phyloP scores from a whole-genome alignment of 306 rosid genomes.

The Prunus mongolica region DNA sequence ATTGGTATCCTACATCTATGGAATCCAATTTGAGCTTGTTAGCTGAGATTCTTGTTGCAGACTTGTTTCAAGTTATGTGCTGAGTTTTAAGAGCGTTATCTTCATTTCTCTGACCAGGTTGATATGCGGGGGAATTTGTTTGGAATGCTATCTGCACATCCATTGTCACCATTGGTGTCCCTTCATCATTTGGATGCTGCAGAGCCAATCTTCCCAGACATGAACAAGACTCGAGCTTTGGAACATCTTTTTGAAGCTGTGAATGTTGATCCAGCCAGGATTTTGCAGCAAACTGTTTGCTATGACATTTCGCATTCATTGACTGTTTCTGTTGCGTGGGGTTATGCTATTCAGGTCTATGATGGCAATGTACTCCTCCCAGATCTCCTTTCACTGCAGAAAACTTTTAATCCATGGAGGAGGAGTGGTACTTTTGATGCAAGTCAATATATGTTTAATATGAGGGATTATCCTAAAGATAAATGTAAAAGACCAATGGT shows the following conservation, averaged over 20 bases:
- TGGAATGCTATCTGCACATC: constrained; percentile 81
- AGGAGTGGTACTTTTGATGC: constrained; percentile 48
- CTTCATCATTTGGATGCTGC: constrained; percentile 85
- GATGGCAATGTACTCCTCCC: constrained; percentile 71
- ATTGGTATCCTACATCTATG: not conserved
- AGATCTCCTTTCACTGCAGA: constrained; percentile 59
- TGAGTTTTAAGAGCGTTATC: not conserved
- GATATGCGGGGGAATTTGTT: constrained; percentile 88
- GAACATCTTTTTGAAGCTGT: constrained; percentile 65
- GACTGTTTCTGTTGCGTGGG: constrained; percentile 88
- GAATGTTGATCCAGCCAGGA: constrained; percentile 66
- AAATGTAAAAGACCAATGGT: constrained; percentile 63
- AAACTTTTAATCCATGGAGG: constrained; percentile 74
- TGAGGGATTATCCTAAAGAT: constrained; percentile 62
- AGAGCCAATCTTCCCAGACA: constrained; percentile 72
- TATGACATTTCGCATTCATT: constrained; percentile 55
- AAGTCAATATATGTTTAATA: constrained; percentile 52
- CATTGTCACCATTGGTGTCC: constrained; percentile 72
- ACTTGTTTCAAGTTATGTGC: not conserved
- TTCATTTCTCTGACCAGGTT: constrained; percentile 38
- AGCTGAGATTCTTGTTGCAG: not conserved
- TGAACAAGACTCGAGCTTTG: constrained; percentile 61
- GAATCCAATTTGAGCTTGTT: not conserved
- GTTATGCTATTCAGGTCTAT: constrained; percentile 63
- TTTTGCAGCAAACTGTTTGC: constrained; percentile 82